phyloP scores from a whole-genome alignment of 2,329 filamentous ascomycete species.

The Pseudocercospora musae region DNA sequence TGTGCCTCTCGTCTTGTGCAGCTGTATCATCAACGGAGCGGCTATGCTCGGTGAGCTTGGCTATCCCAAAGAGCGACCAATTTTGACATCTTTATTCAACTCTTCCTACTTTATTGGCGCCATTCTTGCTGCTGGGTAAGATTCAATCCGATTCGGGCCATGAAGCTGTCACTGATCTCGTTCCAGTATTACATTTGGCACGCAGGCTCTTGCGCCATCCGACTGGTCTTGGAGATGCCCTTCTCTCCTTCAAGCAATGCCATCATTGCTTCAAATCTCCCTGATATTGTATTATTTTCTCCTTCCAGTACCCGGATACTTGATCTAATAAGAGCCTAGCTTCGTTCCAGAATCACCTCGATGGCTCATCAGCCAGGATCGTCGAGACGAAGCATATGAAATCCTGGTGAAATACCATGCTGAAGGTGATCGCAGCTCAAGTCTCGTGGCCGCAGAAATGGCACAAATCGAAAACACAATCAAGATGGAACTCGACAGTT shows the following conservation, averaged over 20 bases:
- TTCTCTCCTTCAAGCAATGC: constrained; percentile 23
- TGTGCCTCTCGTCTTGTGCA: background rate
- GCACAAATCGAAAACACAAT: constrained; percentile 60
- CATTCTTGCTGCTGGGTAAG: constrained; percentile 21
- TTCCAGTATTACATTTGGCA: constrained; percentile 25
- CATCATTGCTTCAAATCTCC: constrained; percentile 23
- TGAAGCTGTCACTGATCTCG: background rate
- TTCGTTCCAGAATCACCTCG: background rate
- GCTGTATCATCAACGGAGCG: constrained; percentile 37
- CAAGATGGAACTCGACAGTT: constrained; percentile 50
- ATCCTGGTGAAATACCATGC: constrained; percentile 60
- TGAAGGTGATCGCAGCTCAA: constrained; percentile 56
- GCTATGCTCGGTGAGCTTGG: constrained; percentile 19
- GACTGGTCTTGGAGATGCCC: constrained; percentile 28
- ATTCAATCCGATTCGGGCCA: background rate
- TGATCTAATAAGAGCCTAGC: background rate
- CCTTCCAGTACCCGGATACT: constrained; percentile 9
- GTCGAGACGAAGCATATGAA: constrained; percentile 12
- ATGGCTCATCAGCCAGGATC: background rate
- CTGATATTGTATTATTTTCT: constrained; percentile 9
- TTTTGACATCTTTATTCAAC: constrained; percentile 23
- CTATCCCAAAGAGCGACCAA: constrained; percentile 22
- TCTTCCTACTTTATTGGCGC: constrained; percentile 27
- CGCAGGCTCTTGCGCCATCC: constrained; percentile 15
- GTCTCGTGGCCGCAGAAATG: constrained; percentile 64